A percentile compares a stretch with the other conserved stretches of the same genome.
Conservation (phyloP, 176 grass and related monocot species). For the Alopecurus myosuroides region DNA sequence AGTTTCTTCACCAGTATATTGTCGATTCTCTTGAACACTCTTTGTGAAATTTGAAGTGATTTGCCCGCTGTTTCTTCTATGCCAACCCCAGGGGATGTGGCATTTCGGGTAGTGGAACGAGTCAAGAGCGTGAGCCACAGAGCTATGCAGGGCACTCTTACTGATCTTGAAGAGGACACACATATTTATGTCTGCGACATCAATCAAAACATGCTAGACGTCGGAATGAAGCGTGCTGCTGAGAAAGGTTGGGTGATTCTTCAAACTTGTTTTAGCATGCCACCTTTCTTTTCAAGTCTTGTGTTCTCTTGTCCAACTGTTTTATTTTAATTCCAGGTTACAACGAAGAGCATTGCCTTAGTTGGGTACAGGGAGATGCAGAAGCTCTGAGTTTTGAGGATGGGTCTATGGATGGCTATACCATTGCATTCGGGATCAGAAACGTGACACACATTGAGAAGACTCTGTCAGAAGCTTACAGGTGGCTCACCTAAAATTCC, state of each 20-base stretch:
- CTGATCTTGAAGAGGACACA: constrained; percentile 70
- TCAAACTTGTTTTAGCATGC: not conserved
- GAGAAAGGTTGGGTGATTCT: constrained; percentile 57
- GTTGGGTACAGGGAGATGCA: constrained; percentile 86
- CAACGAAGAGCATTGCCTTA: constrained; percentile 46
- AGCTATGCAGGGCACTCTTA: constrained; percentile 49
- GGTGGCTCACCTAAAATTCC: constrained; percentile 28
- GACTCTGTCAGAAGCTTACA: constrained; percentile 76
- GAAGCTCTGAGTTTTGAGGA: constrained; percentile 90
- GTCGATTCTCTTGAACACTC: not conserved
- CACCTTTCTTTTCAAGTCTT: not conserved
- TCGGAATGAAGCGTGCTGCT: constrained; percentile 80
- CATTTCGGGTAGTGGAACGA: constrained; percentile 74
- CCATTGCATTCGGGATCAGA: constrained; percentile 91
- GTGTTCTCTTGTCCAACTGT: not conserved
- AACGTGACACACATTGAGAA: constrained; percentile 97
- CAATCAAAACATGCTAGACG: constrained; percentile 87
- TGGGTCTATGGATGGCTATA: constrained; percentile 90
- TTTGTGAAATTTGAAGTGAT: not conserved
- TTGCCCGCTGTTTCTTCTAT: not conserved
- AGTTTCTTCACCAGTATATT: not conserved
- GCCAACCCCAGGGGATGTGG: constrained; percentile 67
- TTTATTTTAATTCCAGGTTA: constrained; percentile 41
- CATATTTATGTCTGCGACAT: constrained; percentile 89
- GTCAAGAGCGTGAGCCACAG: constrained; percentile 60